Evolutionary conservation across 78 protist species (phyloP).

Genomic region (Acrasis kona): DNA sequence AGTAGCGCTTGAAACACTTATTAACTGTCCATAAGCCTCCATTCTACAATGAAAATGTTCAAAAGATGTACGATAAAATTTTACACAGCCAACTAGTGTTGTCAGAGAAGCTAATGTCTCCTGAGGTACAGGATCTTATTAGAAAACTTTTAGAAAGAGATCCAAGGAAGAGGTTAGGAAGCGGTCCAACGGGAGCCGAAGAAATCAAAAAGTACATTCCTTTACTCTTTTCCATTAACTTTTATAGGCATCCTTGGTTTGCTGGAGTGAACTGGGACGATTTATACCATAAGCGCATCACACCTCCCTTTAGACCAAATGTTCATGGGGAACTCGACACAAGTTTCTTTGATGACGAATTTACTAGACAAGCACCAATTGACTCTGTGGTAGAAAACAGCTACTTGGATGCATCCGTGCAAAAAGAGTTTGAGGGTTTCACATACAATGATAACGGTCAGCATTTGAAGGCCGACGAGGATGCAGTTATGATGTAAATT

Average conservation of each 20-base stretch:
- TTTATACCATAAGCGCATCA: neutral
- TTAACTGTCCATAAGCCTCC: constrained; percentile 76
- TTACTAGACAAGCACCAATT: neutral
- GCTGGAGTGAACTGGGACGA: neutral
- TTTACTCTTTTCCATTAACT: neutral
- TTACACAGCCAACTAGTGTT: neutral
- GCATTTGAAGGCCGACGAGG: no score
- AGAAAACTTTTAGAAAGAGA: constrained; percentile 36
- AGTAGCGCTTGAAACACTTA: no score
- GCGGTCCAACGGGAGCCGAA: constrained; percentile 20
- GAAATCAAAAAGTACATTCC: constrained; percentile 33
- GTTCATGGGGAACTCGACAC: neutral
- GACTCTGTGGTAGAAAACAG: neutral
- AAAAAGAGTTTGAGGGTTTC: neutral
- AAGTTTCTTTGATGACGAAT: neutral
- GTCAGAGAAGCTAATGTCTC: no score
- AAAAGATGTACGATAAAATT: constrained; percentile 47
- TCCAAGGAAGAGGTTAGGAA: constrained; percentile 54
- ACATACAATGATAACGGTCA: no score
- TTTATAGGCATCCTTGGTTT: constrained; percentile 20
- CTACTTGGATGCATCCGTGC: neutral
- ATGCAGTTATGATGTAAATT: no score
- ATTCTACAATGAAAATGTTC: constrained; percentile 48
- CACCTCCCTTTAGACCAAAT: neutral
- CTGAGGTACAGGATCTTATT: constrained; percentile 25